Base-by-base conservation (phyloP, 257 asterid genomes). In the Capsicum baccatum region DNA sequence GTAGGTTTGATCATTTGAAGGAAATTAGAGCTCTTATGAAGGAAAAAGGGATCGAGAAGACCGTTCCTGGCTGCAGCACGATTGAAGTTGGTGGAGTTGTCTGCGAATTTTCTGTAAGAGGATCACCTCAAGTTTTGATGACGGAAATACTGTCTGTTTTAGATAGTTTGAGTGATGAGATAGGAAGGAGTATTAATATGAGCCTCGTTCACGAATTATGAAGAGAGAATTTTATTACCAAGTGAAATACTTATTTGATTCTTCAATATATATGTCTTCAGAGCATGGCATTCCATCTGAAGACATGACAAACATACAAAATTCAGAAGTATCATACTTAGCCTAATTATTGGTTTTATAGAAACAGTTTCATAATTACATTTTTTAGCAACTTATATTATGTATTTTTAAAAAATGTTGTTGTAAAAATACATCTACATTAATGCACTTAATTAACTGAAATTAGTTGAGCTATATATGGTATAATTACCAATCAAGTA, bases 21-120 rank as follows among this genome's bases (percentile, higher is more conserved):
- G 91, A 85, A 63, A 80, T 91, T 59, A 92, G 97, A 82, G 87
- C 85, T 21, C 83, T 90, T 82, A 93, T 92, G 98, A 87, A 87
- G 68, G 90, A 85, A n/a, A 88, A 44, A 64, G 90, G 90, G 71
- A 84, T 92, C 2, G 85, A 83, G 88, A 94, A 93, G 88, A 69
- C 83, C 1, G 91, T 91, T 84, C 97, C 94, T 4, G 98, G 97
- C 26, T 90, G 92, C 82, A 93, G 97, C 88, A 84, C 84, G 92
- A 85, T 91, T 67, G 97, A 93, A 89, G 80, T 93, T 79, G 92
- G 92, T 88, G 97, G 97, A 13, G 68, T 83, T 86, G 89, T 93
- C 54, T 71, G 85, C 48, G 97, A 93, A 73, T 93, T 94, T 71
- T 93, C 94, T 3, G 90, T 92, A 78, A 91, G 87, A 69, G 97